A percentile compares a stretch with the other conserved stretches of the same genome.
Conservation (phyloP, 768 basidiomycete genomes). For the Hygrophoropsis aurantiaca region DNA sequence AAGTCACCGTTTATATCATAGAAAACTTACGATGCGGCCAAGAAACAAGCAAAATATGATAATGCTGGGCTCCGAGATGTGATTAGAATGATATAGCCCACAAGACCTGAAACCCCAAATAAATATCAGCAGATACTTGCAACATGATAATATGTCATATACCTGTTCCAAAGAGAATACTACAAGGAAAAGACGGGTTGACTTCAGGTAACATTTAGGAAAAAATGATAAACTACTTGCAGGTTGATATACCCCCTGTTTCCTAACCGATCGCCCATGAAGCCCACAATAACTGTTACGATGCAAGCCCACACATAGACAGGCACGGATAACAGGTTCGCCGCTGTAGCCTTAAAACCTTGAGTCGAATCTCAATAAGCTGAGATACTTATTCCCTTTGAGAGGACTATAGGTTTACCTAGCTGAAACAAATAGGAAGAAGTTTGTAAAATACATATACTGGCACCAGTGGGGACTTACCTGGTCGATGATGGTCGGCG, state of each 20-base stretch:
- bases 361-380: no score
- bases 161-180: constrained; percentile 33
- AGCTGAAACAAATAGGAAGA: constrained; percentile 25
- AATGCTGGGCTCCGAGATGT: constrained; percentile 56
- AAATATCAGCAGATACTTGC: not conserved
- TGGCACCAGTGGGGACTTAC: constrained; percentile 29
- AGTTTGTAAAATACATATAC: not conserved
- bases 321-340: constrained; percentile 76
- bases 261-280: constrained; percentile 61
- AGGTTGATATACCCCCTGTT: constrained; percentile 59
- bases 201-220: not conserved
- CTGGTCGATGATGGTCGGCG: constrained; percentile 48
- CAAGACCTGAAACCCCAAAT: constrained; percentile 33
- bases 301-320: constrained; percentile 75
- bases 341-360: constrained; percentile 63
- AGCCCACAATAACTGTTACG: constrained; percentile 61
- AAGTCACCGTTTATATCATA: not conserved
- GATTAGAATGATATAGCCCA: constrained; percentile 68
- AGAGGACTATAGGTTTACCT: no score
- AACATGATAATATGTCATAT: not conserved
- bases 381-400: no score
- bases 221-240: constrained; percentile 34
- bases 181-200: constrained; percentile 11
- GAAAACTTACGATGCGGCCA: constrained; percentile 63
- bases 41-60: constrained; percentile 72